Percentiles rank a stretch among this genome's conserved stretches.
Evolutionary conservation across 202 grass and related monocot species (phyloP).

Genomic region (Musa balbisiana): DNA sequence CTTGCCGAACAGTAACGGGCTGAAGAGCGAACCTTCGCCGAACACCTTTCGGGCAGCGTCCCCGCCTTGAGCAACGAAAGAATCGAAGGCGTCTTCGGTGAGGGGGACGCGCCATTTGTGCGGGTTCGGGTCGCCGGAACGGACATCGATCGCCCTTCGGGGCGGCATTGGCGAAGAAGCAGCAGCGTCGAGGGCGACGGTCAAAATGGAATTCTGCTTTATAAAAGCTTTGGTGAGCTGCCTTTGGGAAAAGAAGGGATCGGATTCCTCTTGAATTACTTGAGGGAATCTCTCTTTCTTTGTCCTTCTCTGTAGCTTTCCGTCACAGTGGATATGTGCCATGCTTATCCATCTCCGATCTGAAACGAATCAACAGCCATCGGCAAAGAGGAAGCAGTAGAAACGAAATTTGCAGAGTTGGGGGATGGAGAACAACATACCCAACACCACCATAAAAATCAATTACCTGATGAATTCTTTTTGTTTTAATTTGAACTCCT

Average conservation of each 20-base stretch:
- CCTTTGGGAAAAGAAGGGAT: slow-evolving; percentile 20
- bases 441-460: no score
- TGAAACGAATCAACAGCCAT: no score
- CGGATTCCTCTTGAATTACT: slow-evolving; percentile 38
- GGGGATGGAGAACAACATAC: no score
- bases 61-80: slow-evolving; percentile 38
- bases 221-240: slow-evolving; percentile 10
- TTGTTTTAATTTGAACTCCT: no score
- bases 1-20: slow-evolving; percentile 78
- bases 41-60: slow-evolving; percentile 55
- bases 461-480: no score
- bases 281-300: slow-evolving; percentile 20
- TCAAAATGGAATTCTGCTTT: slow-evolving; percentile 11
- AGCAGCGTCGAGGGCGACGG: not conserved
- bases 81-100: slow-evolving; percentile 53
- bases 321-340: not conserved
- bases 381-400: no score
- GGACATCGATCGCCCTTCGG: slow-evolving; percentile 58
- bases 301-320: slow-evolving; percentile 2
- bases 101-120: slow-evolving; percentile 77
- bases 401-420: no score
- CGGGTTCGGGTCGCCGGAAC: slow-evolving; percentile 19
- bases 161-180: slow-evolving; percentile 37
- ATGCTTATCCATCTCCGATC: not conserved
- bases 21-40: slow-evolving; percentile 69